Conservation (phyloP, 257 asterid genomes). For the Penstemon davidsonii region DNA sequence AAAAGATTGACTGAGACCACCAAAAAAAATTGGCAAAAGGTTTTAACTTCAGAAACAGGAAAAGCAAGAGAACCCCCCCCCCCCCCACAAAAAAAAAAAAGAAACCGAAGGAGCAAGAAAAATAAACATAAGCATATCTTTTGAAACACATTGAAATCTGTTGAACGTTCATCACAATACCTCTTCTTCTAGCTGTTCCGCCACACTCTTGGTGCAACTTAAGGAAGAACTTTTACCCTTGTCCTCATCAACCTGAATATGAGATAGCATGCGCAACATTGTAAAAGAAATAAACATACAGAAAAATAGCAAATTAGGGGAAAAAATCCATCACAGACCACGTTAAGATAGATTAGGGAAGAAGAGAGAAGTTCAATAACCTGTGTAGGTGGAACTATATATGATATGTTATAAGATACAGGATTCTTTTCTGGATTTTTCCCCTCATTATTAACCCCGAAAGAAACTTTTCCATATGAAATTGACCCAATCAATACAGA, state of each 20-base stretch:
- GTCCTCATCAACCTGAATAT: slow-evolving; percentile 68
- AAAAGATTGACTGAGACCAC: background rate
- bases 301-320: background rate
- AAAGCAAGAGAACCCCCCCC: background rate
- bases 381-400: slow-evolving; percentile 78
- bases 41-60: slow-evolving; percentile 19
- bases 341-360: slow-evolving; percentile 23
- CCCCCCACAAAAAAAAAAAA: background rate
- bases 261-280: slow-evolving; percentile 25
- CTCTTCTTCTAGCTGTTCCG: slow-evolving; percentile 84
- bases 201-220: slow-evolving; percentile 58
- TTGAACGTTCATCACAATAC: slow-evolving; percentile 32
- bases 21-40: background rate
- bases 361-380: slow-evolving; percentile 38
- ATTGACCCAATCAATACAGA: slow-evolving; percentile 80
- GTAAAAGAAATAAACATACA: slow-evolving; percentile 13
- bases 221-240: slow-evolving; percentile 61
- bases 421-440: slow-evolving; percentile 70
- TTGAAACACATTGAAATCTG: slow-evolving; percentile 9
- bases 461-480: slow-evolving; percentile 77
- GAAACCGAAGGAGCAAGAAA: slow-evolving; percentile 8
- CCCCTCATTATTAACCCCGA: slow-evolving; percentile 52
- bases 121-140: background rate
- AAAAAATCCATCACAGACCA: background rate
- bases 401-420: slow-evolving; percentile 65